Evolutionary conservation across 192 early-diverging fungal genomes (phyloP).

Genomic region (Coemansia interrupta): DNA sequence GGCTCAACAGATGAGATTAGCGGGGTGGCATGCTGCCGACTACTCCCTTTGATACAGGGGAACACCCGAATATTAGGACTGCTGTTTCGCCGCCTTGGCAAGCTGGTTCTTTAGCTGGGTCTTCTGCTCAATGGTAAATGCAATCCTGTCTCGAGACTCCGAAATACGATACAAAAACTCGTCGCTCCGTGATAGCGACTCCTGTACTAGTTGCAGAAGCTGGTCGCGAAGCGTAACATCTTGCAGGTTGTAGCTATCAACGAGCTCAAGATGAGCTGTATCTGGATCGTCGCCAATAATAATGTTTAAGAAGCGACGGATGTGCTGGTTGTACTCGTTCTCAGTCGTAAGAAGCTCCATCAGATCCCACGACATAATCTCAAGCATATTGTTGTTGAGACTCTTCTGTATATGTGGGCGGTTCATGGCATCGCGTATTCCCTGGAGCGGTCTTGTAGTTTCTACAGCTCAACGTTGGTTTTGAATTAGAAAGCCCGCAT

Average conservation of each 20-base stretch:
- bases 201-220: slow-evolving; percentile 42
- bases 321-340: slow-evolving; percentile 53
- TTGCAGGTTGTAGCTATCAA: slow-evolving; percentile 34
- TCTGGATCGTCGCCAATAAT: slow-evolving; percentile 48
- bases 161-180: slow-evolving; percentile 46
- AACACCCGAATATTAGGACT: neutral
- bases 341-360: slow-evolving; percentile 44
- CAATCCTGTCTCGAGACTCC: slow-evolving; percentile 39
- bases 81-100: slow-evolving; percentile 16
- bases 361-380: slow-evolving; percentile 45
- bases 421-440: slow-evolving; percentile 38
- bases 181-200: slow-evolving; percentile 47
- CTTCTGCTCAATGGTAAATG: slow-evolving; percentile 43
- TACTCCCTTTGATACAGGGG: neutral
- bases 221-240: slow-evolving; percentile 33
- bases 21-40: no score
- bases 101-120: slow-evolving; percentile 38
- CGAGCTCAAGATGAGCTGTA: slow-evolving; percentile 37
- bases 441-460: slow-evolving; percentile 29
- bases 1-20: no score
- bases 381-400: slow-evolving; percentile 44
- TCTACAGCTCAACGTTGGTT: slow-evolving; percentile 12
- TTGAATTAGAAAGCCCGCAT: neutral
- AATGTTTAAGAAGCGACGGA: slow-evolving; percentile 48
- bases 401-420: slow-evolving; percentile 42